phyloP scores from a whole-genome alignment of 106 monocot species.

The Platanthera zijinensis region DNA sequence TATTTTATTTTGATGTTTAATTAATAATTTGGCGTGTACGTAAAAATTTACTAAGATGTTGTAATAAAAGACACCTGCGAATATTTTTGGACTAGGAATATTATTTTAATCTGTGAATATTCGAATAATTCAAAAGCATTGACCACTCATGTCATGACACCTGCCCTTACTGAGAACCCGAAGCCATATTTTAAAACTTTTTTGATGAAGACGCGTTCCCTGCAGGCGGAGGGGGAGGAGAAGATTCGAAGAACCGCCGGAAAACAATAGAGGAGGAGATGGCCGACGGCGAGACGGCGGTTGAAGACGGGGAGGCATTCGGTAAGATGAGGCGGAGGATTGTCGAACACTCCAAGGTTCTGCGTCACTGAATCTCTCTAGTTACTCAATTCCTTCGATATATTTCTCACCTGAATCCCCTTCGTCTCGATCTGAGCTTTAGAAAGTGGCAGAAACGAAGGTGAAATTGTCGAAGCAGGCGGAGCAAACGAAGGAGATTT shows the following conservation, averaged over 20 bases:
- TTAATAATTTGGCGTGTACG: too few species aligned
- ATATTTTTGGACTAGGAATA: too few species aligned
- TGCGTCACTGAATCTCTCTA: not conserved
- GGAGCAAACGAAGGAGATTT: constrained; percentile 59
- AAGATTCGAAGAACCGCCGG: not conserved
- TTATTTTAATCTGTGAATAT: too few species aligned
- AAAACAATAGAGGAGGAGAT: constrained; percentile 4
- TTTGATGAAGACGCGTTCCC: too few species aligned
- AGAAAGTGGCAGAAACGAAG: constrained; percentile 23
- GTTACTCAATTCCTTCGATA: not conserved
- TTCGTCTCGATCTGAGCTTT: not conserved
- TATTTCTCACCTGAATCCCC: not conserved
- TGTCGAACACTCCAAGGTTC: constrained; percentile 39
- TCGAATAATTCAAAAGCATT: too few species aligned
- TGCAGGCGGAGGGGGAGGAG: not conserved
- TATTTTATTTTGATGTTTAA: too few species aligned
- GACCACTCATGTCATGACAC: too few species aligned
- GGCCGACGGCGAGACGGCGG: constrained; percentile 11
- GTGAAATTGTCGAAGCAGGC: constrained; percentile 30
- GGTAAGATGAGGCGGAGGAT: constrained; percentile 19
- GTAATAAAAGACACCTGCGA: too few species aligned
- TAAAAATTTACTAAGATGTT: too few species aligned
- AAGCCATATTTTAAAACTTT: too few species aligned
- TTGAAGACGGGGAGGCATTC: constrained; percentile 30
- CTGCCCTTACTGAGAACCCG: too few species aligned